phyloP scores from a whole-genome alignment of 1,284 basidiomycete species.

The Stygiomarasmius scandens region DNA sequence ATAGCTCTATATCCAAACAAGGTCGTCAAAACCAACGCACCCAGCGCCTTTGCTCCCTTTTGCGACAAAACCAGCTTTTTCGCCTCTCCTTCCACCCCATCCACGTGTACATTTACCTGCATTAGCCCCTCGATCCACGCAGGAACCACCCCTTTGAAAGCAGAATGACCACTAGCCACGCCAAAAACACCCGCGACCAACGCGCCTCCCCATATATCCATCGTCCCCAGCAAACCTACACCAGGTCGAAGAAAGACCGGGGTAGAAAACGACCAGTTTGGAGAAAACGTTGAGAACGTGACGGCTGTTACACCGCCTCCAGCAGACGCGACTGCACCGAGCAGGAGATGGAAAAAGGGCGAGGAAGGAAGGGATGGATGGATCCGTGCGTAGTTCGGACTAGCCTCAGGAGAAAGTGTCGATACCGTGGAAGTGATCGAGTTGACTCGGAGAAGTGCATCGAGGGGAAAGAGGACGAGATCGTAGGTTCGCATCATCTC shows the following conservation, averaged over 20 bases:
- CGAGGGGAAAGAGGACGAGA: constrained; percentile 48
- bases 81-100: not conserved
- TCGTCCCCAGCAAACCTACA: constrained; percentile 34
- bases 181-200: constrained; percentile 38
- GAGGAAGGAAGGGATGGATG: constrained; percentile 37
- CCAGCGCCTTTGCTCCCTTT: constrained; percentile 32
- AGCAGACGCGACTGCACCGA: constrained; percentile 45
- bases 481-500: constrained; percentile 27
- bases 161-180: constrained; percentile 32
- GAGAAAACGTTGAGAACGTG: constrained; percentile 42
- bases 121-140: constrained; percentile 8
- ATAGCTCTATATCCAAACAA: constrained; percentile 34
- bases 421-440: constrained; percentile 37
- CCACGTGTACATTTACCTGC: not conserved
- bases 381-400: constrained; percentile 16
- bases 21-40: constrained; percentile 28
- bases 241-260: constrained; percentile 42
- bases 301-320: constrained; percentile 45
- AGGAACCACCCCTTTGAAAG: constrained; percentile 21
- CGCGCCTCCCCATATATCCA: constrained; percentile 51
- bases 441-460: constrained; percentile 46
- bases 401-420: constrained; percentile 27
- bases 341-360: constrained; percentile 43
- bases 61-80: constrained; percentile 17
- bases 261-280: constrained; percentile 42